A percentile compares a stretch with the other conserved stretches of the same genome.
phyloP scores from a whole-genome alignment of 2,329 filamentous ascomycete genomes.

The Diaporthe citriasiana region DNA sequence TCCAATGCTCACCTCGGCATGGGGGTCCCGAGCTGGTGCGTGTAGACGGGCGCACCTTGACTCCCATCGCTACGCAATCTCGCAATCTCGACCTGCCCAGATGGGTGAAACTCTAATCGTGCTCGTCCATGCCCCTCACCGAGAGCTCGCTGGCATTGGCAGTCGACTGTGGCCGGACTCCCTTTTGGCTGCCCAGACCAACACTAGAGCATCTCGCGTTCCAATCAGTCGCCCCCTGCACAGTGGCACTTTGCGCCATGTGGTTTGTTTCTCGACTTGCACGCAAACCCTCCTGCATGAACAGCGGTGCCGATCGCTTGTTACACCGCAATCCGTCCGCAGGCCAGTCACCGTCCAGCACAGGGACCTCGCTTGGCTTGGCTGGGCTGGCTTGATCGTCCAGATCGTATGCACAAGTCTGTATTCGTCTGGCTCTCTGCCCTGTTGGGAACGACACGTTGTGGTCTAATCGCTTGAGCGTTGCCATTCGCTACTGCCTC shows the following conservation, averaged over 20 bases:
- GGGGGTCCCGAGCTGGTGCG: background rate
- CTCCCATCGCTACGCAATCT: conserved; percentile 10
- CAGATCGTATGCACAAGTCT: background rate
- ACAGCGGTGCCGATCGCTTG: conserved; percentile 16
- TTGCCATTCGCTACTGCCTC: background rate
- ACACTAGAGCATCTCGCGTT: too few relatives aligned
- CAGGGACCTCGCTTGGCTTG: conserved; percentile 15
- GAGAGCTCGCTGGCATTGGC: background rate
- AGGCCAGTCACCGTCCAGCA: conserved; percentile 18
- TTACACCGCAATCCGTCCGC: conserved; percentile 4
- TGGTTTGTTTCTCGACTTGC: conserved; percentile 27
- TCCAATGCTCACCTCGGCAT: conserved; percentile 20
- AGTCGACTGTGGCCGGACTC: background rate
- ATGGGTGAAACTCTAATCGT: conserved; percentile 20
- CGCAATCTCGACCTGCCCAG: conserved; percentile 14
- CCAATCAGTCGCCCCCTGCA: background rate
- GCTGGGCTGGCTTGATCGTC: conserved; percentile 19
- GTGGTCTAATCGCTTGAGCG: background rate
- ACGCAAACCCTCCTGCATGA: conserved; percentile 32
- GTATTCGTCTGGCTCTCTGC: conserved; percentile 3
- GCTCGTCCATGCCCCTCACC: conserved; percentile 1
- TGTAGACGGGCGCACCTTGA: background rate
- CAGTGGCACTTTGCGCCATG: background rate
- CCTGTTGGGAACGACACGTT: background rate
- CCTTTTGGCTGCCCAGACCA: too few relatives aligned